Evolutionary conservation across 768 basidiomycete genomes (phyloP), one percentile per base, ranked within the genome.

Genomic region (Xanthoconium stramineum): DNA sequence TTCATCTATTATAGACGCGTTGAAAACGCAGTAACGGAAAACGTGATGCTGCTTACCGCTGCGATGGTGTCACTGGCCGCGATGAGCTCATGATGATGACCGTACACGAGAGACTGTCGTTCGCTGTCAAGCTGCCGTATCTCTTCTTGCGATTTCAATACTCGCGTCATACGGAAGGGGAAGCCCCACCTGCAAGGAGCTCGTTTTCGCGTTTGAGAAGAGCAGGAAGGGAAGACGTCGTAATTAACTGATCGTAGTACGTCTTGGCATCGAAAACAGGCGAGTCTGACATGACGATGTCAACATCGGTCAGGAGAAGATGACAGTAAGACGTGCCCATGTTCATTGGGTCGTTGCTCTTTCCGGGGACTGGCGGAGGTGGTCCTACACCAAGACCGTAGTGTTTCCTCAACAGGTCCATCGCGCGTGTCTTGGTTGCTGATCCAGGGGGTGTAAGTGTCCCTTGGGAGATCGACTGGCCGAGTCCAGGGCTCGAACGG

Each of bases 61-160:
- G 86, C 84, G 60, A 97, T 96, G 10, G 94, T 96, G 64, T 94
- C 91, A 56, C 88, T 92, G 3, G 94, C 94, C 1, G 91, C 91
- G 49, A 97, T 94, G 19, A 97, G 85, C 61, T 97, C 94, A 56
- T 94, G 92, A 65, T 97, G 94, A 66, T 95, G 94, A 63, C 95
- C 94, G 68, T 97, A 97, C 12, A 97, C 94, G 43, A 97, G 77
- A 10, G 89, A 88, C 70, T 97, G 94, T 24, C 91, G 77, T 65
- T 96, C 94, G 65, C 88, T 84, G 54, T 96, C 92, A 14, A 97
- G 74, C 59, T 92, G 83, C 33, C 90, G 80, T 56, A 97, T 95
- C 70, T 96, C 94, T 94, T 40, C 24, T 37, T 15, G 38, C 12
- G 45, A 39, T 13, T 37, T 63, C 30, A 67, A 57, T 32, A 56